Evolutionary conservation across 2,329 filamentous ascomycete genomes (phyloP), one percentile per base, ranked within the genome.

Genomic region (Pseudogymnoascus sp.): DNA sequence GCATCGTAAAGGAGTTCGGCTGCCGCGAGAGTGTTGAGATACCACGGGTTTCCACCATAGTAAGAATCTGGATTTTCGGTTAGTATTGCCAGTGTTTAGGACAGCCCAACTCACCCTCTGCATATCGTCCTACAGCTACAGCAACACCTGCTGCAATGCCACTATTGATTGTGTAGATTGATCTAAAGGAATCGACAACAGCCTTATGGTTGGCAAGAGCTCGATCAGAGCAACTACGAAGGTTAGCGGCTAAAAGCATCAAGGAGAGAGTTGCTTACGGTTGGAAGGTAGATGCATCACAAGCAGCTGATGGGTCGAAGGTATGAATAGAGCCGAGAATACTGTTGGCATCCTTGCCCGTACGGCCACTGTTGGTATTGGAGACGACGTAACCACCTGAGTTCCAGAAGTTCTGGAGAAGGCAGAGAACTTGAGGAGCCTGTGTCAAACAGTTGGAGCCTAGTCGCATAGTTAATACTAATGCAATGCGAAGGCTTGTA

Each of bases 1-100:
- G 90, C 88, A 69, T 89, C 87, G 72, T 92, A 93, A 2, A 96
- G 82, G 71, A 90, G 87, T 75, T 95, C 90, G 2, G 90, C 90
- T 0, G 89, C 89, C 1, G 89, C 89, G 33, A 91, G 79, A 1
- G 89, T 93, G 69, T 83, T 83, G 14, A 93, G 80, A 69, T 91
- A 90, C 90, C 90, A 93, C 1, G 90, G 90, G 73, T 95, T 92
- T 1, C 89, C 90, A 65, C 85, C 84, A 73, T 87, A 89, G 75
- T 93, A 95, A 3, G 79, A 33, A 33, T 33, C 31, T 33, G 31
- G 31, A 33, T 33, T 33, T 33, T 33, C 31, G 7, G 31, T 33
- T 33, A 33, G 31, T 11, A 33, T 33, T 33, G 31, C 31, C 31
- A 11, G 31, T 10, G 31, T 33, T 33, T 33, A 33, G 31, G 31